Evolutionary conservation across 768 basidiomycete species (phyloP).

Genomic region (Obba rivulosa): DNA sequence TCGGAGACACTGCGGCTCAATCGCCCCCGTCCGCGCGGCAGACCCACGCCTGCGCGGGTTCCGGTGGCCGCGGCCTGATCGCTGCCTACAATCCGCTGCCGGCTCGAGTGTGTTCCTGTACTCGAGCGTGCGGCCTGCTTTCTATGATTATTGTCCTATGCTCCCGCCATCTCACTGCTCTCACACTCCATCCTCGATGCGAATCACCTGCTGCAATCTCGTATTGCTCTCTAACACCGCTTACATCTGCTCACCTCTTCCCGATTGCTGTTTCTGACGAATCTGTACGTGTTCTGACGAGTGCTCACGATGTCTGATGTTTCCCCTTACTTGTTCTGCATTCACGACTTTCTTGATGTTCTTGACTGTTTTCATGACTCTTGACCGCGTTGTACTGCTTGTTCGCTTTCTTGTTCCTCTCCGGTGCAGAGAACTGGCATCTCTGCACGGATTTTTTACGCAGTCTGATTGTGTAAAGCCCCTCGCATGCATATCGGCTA

Average conservation of each 20-base stretch:
- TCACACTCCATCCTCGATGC: not conserved
- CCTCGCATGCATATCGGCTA: too few species aligned
- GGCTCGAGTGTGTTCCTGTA: not conserved
- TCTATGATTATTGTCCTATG: conserved; percentile 30
- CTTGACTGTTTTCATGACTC: not conserved
- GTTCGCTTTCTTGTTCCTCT: not conserved
- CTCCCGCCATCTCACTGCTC: conserved; percentile 4
- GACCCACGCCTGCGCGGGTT: conserved; percentile 30
- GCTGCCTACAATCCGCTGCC: not conserved
- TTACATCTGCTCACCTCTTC: conserved; percentile 2
- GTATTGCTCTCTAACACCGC: too few species aligned
- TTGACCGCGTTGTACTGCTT: not conserved
- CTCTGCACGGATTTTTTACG: not conserved
- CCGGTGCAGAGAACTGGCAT: not conserved
- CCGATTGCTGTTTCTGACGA: conserved; percentile 1
- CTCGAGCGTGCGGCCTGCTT: conserved; percentile 16
- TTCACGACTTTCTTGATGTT: not conserved
- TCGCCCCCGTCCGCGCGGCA: conserved; percentile 41
- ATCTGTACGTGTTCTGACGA: conserved; percentile 4
- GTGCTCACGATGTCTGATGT: conserved; percentile 1
- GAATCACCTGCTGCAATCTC: not conserved
- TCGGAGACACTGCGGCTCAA: conserved; percentile 37
- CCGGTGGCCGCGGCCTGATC: conserved; percentile 13
- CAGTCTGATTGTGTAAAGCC: too few species aligned
- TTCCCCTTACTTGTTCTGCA: not conserved